A percentile compares a stretch with the other conserved stretches of the same genome.
Evolutionary conservation across 1,139 yeast genomes (phyloP).

Genomic region (Taiozyma sp.): DNA sequence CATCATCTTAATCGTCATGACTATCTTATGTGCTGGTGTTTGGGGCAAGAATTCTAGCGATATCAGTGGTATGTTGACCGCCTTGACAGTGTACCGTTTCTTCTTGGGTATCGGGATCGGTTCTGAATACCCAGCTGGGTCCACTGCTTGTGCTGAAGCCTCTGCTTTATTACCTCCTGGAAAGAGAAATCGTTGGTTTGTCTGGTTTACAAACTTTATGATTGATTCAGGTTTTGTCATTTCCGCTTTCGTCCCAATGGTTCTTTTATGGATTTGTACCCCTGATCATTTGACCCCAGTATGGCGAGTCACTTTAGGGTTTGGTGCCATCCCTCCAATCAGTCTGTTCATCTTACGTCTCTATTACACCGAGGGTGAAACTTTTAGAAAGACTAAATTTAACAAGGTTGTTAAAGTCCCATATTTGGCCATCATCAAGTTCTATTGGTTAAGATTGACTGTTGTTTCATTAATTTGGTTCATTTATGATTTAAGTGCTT

Average conservation of each 20-base stretch:
- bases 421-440: slow-evolving; percentile 62
- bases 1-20: slow-evolving; percentile 63
- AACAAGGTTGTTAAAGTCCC: slow-evolving; percentile 63
- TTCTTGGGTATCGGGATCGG: slow-evolving; percentile 84
- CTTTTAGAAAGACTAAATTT: slow-evolving; percentile 68
- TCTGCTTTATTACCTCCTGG: slow-evolving; percentile 76
- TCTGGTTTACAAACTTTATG: slow-evolving; percentile 85
- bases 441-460: slow-evolving; percentile 77
- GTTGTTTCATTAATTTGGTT: slow-evolving; percentile 83
- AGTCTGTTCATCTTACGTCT: slow-evolving; percentile 73
- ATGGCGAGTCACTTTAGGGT: slow-evolving; percentile 89
- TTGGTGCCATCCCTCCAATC: slow-evolving; percentile 90
- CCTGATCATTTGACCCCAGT: slow-evolving; percentile 68
- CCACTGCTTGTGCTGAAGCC: slow-evolving; percentile 93
- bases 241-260: slow-evolving; percentile 82
- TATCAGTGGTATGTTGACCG: slow-evolving; percentile 69
- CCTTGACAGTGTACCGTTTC: slow-evolving; percentile 80
- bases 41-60: slow-evolving; percentile 57
- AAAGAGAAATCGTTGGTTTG: slow-evolving; percentile 81
- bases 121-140: slow-evolving; percentile 91
- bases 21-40: slow-evolving; percentile 75
- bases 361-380: slow-evolving; percentile 67
- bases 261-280: slow-evolving; percentile 78
- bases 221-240: slow-evolving; percentile 86
- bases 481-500: slow-evolving; percentile 81